Conservation (phyloP, 192 early-diverging fungal genomes). For the Coemansia sp. region DNA sequence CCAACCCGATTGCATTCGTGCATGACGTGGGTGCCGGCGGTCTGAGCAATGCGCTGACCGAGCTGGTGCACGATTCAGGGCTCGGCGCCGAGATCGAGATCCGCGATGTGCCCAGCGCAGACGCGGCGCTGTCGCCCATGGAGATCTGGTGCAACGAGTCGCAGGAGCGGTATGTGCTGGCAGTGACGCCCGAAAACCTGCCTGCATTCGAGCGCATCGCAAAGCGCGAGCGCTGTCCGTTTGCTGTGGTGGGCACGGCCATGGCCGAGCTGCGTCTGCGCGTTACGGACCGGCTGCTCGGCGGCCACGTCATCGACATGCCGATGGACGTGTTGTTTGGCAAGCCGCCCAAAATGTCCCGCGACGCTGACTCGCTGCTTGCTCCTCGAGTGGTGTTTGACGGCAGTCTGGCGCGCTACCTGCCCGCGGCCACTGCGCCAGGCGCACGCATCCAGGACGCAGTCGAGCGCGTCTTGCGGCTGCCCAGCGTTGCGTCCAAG, state of each 20-base stretch:
- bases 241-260: constrained; percentile 86
- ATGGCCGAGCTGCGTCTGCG: constrained; percentile 78
- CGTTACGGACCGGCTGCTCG: constrained; percentile 64
- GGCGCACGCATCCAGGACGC: constrained; percentile 60
- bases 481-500: constrained; percentile 92
- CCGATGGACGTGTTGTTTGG: constrained; percentile 96
- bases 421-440: constrained; percentile 44
- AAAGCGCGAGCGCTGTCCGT: constrained; percentile 87
- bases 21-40: constrained; percentile 99
- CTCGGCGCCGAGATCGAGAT: constrained; percentile 91
- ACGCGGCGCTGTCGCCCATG: constrained; percentile 97
- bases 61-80: constrained; percentile 93
- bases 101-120: constrained; percentile 87
- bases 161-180: constrained; percentile 98
- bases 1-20: constrained; percentile 87
- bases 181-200: constrained; percentile 69
- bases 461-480: constrained; percentile 69
- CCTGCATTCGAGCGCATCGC: constrained; percentile 72
- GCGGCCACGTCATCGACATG: constrained; percentile 76
- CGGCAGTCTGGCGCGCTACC: constrained; percentile 57
- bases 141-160: constrained; percentile 99
- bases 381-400: constrained; percentile 59
- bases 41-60: constrained; percentile 95
- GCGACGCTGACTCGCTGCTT: constrained; percentile 59
- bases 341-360: constrained; percentile 95